These are phyloP conservation scores for Aspergillus awamori DNA, from an alignment of 2,329 filamentous ascomycete species.

Conservation along the genomic window DNA sequence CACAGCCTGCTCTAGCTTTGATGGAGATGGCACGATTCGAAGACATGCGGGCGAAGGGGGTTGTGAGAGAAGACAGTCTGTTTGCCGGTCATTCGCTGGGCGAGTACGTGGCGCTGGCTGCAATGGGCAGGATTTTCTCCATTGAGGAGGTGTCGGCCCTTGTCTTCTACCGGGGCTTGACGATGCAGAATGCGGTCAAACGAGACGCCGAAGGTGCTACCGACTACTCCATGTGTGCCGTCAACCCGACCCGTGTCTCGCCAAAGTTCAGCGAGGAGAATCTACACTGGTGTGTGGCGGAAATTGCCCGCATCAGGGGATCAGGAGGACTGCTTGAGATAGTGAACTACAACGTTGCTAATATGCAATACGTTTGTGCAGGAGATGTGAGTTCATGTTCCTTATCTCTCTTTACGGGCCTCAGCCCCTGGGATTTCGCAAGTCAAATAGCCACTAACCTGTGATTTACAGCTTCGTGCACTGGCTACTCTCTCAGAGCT, in stretches of 20 bases:
- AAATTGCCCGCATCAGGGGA: too few relatives aligned
- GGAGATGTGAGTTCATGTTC: constrained; percentile 48
- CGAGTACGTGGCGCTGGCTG: constrained; percentile 93
- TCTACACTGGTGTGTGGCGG: too few relatives aligned
- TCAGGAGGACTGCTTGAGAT: constrained; percentile 74
- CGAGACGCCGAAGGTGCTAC: constrained; percentile 85
- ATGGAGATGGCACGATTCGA: constrained; percentile 99
- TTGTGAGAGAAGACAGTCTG: constrained; percentile 87
- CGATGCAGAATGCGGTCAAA: constrained; percentile 97
- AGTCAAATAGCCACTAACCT: too few relatives aligned
- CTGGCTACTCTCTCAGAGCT: too few relatives aligned
- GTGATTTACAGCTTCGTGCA: too few relatives aligned
- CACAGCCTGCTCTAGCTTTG: constrained; percentile 88
- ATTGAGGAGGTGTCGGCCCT: constrained; percentile 94
- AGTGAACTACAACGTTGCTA: constrained; percentile 81
- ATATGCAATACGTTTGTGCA: constrained; percentile 66
- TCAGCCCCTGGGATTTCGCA: neutral
- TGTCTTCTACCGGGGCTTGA: constrained; percentile 95
- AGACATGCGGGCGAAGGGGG: constrained; percentile 92
- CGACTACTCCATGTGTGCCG: constrained; percentile 97
- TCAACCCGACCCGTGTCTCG: constrained; percentile 85
- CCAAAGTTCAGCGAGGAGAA: too few relatives aligned
- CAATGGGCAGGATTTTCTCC: constrained; percentile 92
- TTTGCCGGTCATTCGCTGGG: constrained; percentile 96
- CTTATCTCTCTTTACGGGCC: neutral